Base-by-base conservation (phyloP, 345 rosid species). In the Salix caprea region DNA sequence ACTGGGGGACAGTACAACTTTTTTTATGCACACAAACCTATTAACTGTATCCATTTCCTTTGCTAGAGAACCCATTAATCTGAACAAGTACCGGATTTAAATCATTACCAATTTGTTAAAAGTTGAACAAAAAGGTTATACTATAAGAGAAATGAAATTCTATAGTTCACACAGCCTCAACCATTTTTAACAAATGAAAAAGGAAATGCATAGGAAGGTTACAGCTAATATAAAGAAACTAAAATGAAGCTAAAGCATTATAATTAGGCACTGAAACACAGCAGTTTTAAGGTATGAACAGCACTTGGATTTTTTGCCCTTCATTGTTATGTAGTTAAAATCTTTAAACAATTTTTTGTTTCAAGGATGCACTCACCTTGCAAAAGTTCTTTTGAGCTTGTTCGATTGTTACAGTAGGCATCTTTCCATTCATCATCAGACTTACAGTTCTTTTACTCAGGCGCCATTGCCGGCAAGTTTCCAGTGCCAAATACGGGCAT, bases 381-480 rank as follows among this genome's bases (percentile, higher is more conserved):
- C 88, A 86, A 50, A 87, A 96, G 81, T 96, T 96, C 78, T 83
- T 90, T 76, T 96, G 99, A 73, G 99, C 98, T 83, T 96, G 98
- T 72, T 96, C 98, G 82, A 91, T 96, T 60, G 99, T 96, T 69
- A 96, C 98, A 71, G 99, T 92, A 48, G 99, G 98, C 84, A 96
- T 96, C 86, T 96, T 96, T 7, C 99, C 98, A 48, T 90, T 93
- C 32, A 97, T 86, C 99, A 96, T 96, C 79, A 96, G 74, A 81
- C 93, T 86, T 32, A 96, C 98, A 21, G 99, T 96, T 86, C 91
- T 96, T 78, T 46, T 85, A 85, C 98, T 96, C 86, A 96, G 71
- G 11, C 99, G 97, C 99, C 99, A 96, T 74, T 96, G 99, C 21
- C 99, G 93, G 70, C 93, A 92, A 66, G 99, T 93, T 85, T 96